These are phyloP conservation scores for Thielaviopsis cerberus DNA, from an alignment of 2,329 filamentous ascomycete species.

Conservation along the genomic window DNA sequence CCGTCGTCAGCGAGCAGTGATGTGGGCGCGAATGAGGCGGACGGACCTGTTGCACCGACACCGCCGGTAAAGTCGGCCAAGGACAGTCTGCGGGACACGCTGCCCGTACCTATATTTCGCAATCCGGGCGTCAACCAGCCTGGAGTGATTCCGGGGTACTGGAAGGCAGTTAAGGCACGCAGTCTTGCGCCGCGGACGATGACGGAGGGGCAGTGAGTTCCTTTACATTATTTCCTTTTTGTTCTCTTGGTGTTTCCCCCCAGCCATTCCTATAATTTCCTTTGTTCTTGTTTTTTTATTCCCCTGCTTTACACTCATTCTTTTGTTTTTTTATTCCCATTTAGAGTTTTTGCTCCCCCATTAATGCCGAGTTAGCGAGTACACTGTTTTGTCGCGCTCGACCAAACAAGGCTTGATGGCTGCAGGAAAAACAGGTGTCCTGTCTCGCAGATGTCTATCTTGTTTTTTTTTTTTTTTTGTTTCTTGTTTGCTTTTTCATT, in stretches of 20 bases:
- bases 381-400: too few relatives aligned
- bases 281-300: not conserved
- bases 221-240: not conserved
- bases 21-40: not conserved
- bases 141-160: slow-evolving; percentile 53
- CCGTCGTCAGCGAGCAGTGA: not conserved
- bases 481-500: not conserved
- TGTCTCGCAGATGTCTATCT: not conserved
- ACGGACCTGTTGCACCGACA: not conserved
- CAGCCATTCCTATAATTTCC: not conserved
- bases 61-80: slow-evolving; percentile 13
- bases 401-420: not conserved
- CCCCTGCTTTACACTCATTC: not conserved
- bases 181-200: slow-evolving; percentile 6
- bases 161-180: slow-evolving; percentile 1
- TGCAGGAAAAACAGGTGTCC: too few relatives aligned
- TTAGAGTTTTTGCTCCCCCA: not conserved
- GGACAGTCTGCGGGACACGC: not conserved
- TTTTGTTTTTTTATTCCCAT: not conserved
- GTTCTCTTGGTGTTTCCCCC: not conserved
- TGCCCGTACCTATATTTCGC: slow-evolving; percentile 24
- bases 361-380: too few relatives aligned
- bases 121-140: slow-evolving; percentile 61
- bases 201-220: not conserved
- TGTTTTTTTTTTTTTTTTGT: slow-evolving; percentile 1